Evolutionary conservation across 352 stramenopile genomes (phyloP), one percentile per base, ranked within the genome.

Genomic region (Phytophthora megakarya): DNA sequence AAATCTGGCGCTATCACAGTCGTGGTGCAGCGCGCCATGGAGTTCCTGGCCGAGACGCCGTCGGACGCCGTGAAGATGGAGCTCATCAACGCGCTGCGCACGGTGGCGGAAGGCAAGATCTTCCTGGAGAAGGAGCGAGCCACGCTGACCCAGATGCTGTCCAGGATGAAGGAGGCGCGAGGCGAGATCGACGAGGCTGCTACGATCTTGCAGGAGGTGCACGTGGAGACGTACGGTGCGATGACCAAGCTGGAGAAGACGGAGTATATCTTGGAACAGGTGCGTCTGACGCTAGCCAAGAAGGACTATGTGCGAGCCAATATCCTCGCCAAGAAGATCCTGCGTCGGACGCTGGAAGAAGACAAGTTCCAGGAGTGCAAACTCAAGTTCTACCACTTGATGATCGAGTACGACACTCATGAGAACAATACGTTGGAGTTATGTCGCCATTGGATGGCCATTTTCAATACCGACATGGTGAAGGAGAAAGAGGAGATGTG

Each of bases 191-290:
- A 89, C 46, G 83, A 86, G 40, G 97, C 97, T 5, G 93, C 94
- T 7, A 96, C 97, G 40, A 96, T 99, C 35, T 76, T 99, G 19
- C 97, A 99, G 75, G 97, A 99, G 66, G 97, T 99, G 49, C 95
- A 99, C 49, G 86, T 99, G 0, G 97, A 99, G 84, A 99, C 97
- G 10, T 99, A 98, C 75, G 97, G 96, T 37, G 94, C 93, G n/a
- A 93, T 99, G 72, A 98, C 93, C 25, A 99, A 98, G 80, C 80
- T 98, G 28, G 97, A 99, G 76, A 99, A 99, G 78, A 92, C 97
- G 12, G 96, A 99, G 75, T 99, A 98, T 76, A 99, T 99, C 67
- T 76, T 99, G 30, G 96, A 99, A 72, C 96, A 99, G 78, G 96
- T 99, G 72, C 88, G 97, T 13, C 75, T 99, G 26, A 99, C 94